Base-by-base conservation (phyloP, 495 filamentous ascomycete genomes). In the Penicillium mononematosum region DNA sequence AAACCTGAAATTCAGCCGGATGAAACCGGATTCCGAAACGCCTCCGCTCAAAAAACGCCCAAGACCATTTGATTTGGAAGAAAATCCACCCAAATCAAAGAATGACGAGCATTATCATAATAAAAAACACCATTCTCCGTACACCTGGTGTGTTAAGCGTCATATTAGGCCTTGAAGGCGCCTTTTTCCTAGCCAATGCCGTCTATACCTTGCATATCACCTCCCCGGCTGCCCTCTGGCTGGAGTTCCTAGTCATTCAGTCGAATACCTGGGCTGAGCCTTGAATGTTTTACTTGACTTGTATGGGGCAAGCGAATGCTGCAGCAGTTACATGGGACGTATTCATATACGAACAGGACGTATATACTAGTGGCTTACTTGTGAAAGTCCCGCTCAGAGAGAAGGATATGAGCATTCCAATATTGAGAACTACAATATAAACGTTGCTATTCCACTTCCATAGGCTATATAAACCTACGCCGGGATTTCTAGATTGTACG, bases 121-220 rank as follows among this genome's bases (percentile, higher is more conserved):
- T 29, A 9, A 36, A 56, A 38, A 61, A 54, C 49, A 45, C 62
- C 14, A 59, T 59, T 20, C 59, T 61, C 48, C 59, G 53, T 53
- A 62, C 58, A 56, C 53, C 56, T 36, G 56, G 59, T 48, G 56
- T 55, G 7, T 58, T 56, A 4, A 24, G 22, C 22, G 43, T 56
- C 11, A 53, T 59, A 29, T 65, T 65, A 41, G 62, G 53, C 53
- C 53, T 53, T 22, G 53, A 65, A 43, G 59, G 58, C 24, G 49
- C 48, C 20, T 60, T 65, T 36, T 53, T 65, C 7, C 49, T 65
- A 10, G 62, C 52, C 27, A 65, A 65, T 36, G 56, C 56, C 4
- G 48, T 59, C 45, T 65, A 59, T 56, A 61, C 42, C 1, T 4
- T 24, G 22, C 22, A 24, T 24, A 24, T 24, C 22, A 4, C 4